Conservation (phyloP, 495 filamentous ascomycete genomes). For the Xylaria venustula region DNA sequence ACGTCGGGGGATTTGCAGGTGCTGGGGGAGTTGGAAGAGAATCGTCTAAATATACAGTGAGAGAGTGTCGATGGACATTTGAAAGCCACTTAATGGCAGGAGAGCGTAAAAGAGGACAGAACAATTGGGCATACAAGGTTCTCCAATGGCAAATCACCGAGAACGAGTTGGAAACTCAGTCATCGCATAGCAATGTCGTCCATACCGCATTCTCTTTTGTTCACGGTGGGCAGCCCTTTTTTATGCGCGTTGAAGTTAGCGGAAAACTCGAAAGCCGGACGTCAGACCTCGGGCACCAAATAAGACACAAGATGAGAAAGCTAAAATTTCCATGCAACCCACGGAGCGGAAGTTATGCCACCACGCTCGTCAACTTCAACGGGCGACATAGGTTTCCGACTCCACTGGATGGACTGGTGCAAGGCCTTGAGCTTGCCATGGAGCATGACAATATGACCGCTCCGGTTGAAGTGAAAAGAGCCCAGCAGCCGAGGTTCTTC, state of each 20-base stretch:
- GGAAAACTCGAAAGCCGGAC: constrained; percentile 14
- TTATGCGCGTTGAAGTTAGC: constrained; percentile 21
- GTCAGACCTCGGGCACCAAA: constrained; percentile 11
- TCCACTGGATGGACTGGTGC: constrained; percentile 20
- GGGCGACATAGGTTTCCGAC: background rate
- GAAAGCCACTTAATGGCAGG: constrained; percentile 5
- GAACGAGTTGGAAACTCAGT: constrained; percentile 11
- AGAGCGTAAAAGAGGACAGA: constrained; percentile 6
- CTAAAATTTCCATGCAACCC: constrained; percentile 3
- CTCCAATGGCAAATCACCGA: constrained; percentile 15
- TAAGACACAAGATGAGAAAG: constrained; percentile 7
- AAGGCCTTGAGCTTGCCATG: constrained; percentile 20
- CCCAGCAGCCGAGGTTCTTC: constrained; percentile 1
- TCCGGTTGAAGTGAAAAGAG: constrained; percentile 20
- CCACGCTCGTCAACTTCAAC: constrained; percentile 12
- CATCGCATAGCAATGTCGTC: constrained; percentile 11
- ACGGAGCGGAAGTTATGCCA: background rate
- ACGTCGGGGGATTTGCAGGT: constrained; percentile 4
- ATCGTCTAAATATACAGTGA: background rate
- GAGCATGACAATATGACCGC: constrained; percentile 19
- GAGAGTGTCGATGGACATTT: constrained; percentile 15
- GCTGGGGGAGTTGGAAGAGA: constrained; percentile 8
- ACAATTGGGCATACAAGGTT: constrained; percentile 15
- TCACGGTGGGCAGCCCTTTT: constrained; percentile 16
- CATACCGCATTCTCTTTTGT: constrained; percentile 24